A percentile compares a stretch with the other conserved stretches of the same genome.
Conservation (phyloP, 2,329 filamentous ascomycete species). For the Colletotrichum magnum region DNA sequence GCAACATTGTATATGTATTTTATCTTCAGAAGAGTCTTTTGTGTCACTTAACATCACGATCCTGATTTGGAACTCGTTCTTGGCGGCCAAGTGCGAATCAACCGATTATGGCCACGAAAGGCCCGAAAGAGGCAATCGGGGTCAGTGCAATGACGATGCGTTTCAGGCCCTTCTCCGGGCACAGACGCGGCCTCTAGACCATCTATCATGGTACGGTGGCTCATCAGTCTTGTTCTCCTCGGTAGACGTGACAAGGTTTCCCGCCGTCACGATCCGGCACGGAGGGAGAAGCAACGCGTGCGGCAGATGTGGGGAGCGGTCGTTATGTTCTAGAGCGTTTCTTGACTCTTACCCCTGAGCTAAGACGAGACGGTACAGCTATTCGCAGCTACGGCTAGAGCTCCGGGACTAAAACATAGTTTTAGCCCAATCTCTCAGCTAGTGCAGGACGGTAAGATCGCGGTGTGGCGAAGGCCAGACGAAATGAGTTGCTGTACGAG, state of each 20-base stretch:
- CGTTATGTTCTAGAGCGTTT: background rate
- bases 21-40: background rate
- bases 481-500: no score
- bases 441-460: no score
- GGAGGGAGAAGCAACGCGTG: no score
- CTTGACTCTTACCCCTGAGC: constrained; percentile 1
- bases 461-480: no score
- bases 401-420: no score
- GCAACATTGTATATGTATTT: background rate
- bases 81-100: background rate
- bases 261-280: background rate
- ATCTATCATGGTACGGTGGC: background rate
- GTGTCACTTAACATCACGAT: background rate
- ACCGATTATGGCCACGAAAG: background rate
- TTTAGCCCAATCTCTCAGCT: no score
- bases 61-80: background rate
- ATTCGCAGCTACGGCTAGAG: no score
- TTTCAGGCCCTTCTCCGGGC: constrained; percentile 4
- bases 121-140: background rate
- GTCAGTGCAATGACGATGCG: background rate
- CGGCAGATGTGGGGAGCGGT: background rate
- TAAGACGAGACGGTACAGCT: background rate
- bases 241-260: background rate
- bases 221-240: background rate
- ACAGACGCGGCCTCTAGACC: background rate